Conservation (phyloP, 2,329 filamentous ascomycete genomes). For the Pestalotiopsis sp. region DNA sequence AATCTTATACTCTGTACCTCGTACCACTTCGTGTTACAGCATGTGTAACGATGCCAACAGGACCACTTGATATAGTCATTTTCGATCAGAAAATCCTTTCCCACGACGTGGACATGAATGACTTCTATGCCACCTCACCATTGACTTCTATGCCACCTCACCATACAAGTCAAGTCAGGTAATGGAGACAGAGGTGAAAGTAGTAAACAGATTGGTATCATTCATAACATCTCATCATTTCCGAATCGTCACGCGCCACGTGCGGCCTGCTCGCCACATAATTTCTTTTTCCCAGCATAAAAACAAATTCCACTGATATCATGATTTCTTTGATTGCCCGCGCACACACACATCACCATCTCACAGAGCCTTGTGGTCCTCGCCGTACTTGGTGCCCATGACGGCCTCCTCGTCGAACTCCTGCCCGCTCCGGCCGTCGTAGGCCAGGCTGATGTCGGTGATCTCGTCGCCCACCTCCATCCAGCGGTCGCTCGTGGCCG, state of each 20-base stretch:
- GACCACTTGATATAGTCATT: no score
- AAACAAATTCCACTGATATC: not conserved
- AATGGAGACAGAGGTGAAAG: not conserved
- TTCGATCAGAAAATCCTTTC: no score
- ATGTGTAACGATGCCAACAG: no score
- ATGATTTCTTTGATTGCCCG: not conserved
- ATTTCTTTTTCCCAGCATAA: not conserved
- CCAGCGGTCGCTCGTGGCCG: constrained; percentile 76
- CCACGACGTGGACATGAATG: no score
- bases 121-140: no score
- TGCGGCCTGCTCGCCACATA: not conserved
- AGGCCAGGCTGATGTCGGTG: constrained; percentile 53
- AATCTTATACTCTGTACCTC: no score
- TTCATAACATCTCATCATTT: not conserved
- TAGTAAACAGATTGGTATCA: not conserved
- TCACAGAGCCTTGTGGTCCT: constrained; percentile 9
- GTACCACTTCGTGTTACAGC: no score
- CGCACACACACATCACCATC: not conserved
- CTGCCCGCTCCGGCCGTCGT: constrained; percentile 39
- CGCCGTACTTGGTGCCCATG: constrained; percentile 24
- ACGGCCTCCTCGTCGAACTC: constrained; percentile 41
- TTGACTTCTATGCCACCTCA: no score
- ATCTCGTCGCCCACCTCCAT: constrained; percentile 45
- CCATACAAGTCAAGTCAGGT: no score
- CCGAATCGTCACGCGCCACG: not conserved